Evolutionary conservation across 2,329 filamentous ascomycete genomes (phyloP).

Genomic region (Huntiella omanensis): DNA sequence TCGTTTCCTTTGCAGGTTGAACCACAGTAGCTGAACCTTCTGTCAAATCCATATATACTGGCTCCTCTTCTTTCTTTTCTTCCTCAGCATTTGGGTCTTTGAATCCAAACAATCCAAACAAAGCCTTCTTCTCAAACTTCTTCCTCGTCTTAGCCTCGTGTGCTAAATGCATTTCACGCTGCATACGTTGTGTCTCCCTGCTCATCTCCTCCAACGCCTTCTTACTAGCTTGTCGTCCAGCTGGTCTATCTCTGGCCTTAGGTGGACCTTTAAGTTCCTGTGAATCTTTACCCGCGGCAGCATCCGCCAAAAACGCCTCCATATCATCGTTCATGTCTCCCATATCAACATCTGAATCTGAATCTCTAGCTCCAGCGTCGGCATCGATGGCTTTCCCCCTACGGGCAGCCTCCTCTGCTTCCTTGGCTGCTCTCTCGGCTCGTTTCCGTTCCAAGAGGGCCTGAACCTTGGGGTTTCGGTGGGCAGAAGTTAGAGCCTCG

Average conservation of each 20-base stretch:
- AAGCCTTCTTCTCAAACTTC: slow-evolving; percentile 65
- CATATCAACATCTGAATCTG: slow-evolving; percentile 19
- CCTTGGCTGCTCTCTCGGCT: slow-evolving; percentile 47
- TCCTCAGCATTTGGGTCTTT: slow-evolving; percentile 22
- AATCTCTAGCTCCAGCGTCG: slow-evolving; percentile 20
- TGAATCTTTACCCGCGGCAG: slow-evolving; percentile 26
- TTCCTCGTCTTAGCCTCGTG: slow-evolving; percentile 84
- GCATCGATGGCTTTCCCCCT: slow-evolving; percentile 22
- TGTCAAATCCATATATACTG: slow-evolving; percentile 13
- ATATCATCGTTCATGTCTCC: slow-evolving; percentile 33
- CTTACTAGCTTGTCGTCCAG: slow-evolving; percentile 74
- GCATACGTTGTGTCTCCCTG: slow-evolving; percentile 80
- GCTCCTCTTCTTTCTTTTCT: slow-evolving; percentile 15
- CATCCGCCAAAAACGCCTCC: slow-evolving; percentile 3
- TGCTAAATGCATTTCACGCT: slow-evolving; percentile 72
- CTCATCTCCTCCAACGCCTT: slow-evolving; percentile 91
- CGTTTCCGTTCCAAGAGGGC: slow-evolving; percentile 58
- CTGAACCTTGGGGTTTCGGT: slow-evolving; percentile 41
- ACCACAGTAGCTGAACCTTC: slow-evolving; percentile 12
- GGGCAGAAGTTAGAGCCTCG: slow-evolving; percentile 24
- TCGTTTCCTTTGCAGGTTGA: slow-evolving; percentile 15
- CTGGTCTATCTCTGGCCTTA: slow-evolving; percentile 50
- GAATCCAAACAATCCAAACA: slow-evolving; percentile 74
- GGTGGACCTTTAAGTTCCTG: slow-evolving; percentile 45
- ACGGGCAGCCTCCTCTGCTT: slow-evolving; percentile 33